phyloP scores from a whole-genome alignment of 495 filamentous ascomycete genomes.

The Astrothelium macrocarpum region DNA sequence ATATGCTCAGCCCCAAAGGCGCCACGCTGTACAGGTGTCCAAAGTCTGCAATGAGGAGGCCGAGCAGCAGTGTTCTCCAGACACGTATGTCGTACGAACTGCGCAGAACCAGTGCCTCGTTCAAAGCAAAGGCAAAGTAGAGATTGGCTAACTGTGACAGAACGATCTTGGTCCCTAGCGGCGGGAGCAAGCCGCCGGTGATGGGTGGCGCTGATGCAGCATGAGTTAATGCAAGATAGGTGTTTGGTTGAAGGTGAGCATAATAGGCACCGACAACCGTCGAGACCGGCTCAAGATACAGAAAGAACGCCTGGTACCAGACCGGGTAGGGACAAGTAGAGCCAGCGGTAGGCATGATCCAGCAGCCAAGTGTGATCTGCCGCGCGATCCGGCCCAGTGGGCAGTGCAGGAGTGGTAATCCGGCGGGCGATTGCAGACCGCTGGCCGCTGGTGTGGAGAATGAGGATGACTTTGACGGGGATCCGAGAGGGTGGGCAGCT shows the following conservation, averaged over 20 bases:
- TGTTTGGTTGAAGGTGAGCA: constrained; percentile 45
- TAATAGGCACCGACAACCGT: constrained; percentile 58
- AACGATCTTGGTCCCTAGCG: constrained; percentile 42
- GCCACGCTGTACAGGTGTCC: constrained; percentile 55
- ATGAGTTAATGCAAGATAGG: constrained; percentile 52
- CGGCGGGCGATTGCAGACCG: neutral
- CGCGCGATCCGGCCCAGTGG: neutral
- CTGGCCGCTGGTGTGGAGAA: neutral
- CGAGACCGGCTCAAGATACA: constrained; percentile 54
- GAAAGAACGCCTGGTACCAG: constrained; percentile 53
- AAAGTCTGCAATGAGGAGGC: constrained; percentile 54
- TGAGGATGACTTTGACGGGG: neutral
- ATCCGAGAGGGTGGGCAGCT: neutral
- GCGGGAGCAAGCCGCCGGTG: constrained; percentile 16
- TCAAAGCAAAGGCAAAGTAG: constrained; percentile 58
- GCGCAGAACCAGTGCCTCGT: constrained; percentile 59
- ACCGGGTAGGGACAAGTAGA: constrained; percentile 13
- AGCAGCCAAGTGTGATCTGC: neutral
- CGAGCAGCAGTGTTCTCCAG: constrained; percentile 53
- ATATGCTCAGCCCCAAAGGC: constrained; percentile 41
- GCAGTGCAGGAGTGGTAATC: neutral
- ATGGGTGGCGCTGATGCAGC: constrained; percentile 34
- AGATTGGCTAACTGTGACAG: constrained; percentile 55
- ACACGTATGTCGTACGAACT: constrained; percentile 50
- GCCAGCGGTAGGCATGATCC: neutral